phyloP scores from a whole-genome alignment of 495 filamentous ascomycete genomes.

The Aspergillus hancockii region DNA sequence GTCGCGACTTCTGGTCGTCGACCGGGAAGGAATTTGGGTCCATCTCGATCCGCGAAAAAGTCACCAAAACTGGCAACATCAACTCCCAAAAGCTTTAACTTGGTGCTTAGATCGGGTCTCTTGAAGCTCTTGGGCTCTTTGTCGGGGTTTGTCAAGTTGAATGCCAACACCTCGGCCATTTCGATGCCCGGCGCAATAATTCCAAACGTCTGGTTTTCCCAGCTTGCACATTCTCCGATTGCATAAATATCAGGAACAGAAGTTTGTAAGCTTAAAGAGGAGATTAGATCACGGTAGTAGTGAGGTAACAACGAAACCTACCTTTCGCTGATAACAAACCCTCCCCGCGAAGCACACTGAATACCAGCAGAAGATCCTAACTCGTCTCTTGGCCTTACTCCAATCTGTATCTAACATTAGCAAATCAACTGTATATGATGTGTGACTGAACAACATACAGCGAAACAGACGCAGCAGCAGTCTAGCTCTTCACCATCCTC shows the following conservation, averaged over 20 bases:
- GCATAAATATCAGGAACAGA: slow-evolving; percentile 78
- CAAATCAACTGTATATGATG: neutral
- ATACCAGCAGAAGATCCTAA: slow-evolving; percentile 72
- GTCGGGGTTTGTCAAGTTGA: slow-evolving; percentile 86
- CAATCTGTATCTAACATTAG: slow-evolving; percentile 54
- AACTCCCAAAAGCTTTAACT: slow-evolving; percentile 89
- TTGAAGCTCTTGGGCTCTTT: slow-evolving; percentile 74
- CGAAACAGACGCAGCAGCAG: slow-evolving; percentile 87
- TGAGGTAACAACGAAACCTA: slow-evolving; percentile 13
- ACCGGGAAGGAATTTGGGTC: slow-evolving; percentile 72
- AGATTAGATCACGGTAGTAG: neutral
- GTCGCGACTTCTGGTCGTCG: slow-evolving; percentile 36
- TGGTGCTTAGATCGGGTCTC: slow-evolving; percentile 88
- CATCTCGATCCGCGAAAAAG: slow-evolving; percentile 92
- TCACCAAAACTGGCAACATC: slow-evolving; percentile 96
- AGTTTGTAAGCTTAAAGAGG: slow-evolving; percentile 59
- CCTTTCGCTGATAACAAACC: slow-evolving; percentile 72
- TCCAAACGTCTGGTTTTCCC: slow-evolving; percentile 91
- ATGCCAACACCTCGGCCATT: slow-evolving; percentile 95
- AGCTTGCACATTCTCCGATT: slow-evolving; percentile 92
- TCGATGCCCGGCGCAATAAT: slow-evolving; percentile 93
- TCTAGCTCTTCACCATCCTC: slow-evolving; percentile 83
- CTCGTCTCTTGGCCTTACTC: slow-evolving; percentile 82
- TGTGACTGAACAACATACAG: slow-evolving; percentile 48
- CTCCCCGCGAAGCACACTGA: slow-evolving; percentile 71